Conservation (phyloP, 768 basidiomycete genomes). For the Agrocybe praecox region DNA sequence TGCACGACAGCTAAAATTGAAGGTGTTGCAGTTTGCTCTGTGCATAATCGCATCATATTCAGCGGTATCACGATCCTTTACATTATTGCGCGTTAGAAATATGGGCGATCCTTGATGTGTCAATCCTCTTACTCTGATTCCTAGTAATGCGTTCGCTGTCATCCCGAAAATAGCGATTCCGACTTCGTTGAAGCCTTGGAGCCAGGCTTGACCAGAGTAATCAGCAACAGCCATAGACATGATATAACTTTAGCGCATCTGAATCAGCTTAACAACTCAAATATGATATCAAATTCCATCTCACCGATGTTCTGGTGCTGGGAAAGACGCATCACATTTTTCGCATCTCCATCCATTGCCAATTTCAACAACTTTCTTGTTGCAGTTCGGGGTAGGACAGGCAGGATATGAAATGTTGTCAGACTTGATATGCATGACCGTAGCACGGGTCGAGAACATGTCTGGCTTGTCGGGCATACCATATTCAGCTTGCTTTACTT, state of each 20-base stretch:
- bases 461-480: constrained; percentile 79
- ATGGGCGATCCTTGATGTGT: not conserved
- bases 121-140: constrained; percentile 58
- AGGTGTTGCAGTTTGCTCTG: constrained; percentile 67
- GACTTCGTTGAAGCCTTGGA: constrained; percentile 94
- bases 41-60: constrained; percentile 62
- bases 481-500: constrained; percentile 78
- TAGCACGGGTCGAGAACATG: constrained; percentile 80
- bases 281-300: constrained; percentile 23
- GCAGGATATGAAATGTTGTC: constrained; percentile 89
- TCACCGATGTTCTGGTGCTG: constrained; percentile 80
- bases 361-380: constrained; percentile 83
- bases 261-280: not conserved
- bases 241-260: constrained; percentile 57
- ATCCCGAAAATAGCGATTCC: constrained; percentile 77
- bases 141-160: constrained; percentile 75
- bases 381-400: constrained; percentile 79
- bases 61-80: constrained; percentile 15
- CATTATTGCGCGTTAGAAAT: not conserved
- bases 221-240: constrained; percentile 89
- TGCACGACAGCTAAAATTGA: constrained; percentile 84
- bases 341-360: constrained; percentile 89
- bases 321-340: constrained; percentile 79
- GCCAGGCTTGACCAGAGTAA: constrained; percentile 86
- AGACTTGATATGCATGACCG: constrained; percentile 84